Conservation (phyloP, 192 early-diverging fungal genomes). For the Backusella luteola region DNA sequence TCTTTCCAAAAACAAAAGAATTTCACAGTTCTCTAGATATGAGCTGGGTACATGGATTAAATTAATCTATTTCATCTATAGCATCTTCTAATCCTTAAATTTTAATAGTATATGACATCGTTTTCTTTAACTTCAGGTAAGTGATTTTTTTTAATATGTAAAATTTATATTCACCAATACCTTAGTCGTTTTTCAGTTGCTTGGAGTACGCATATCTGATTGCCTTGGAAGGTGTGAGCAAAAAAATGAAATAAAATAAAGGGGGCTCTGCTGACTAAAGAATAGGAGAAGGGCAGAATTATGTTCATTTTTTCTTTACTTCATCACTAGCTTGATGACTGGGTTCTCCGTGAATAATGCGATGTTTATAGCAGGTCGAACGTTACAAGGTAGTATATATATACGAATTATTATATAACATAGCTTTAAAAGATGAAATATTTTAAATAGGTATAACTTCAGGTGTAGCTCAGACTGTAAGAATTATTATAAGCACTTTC, state of each 20-base stretch:
- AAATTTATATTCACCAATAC: background rate
- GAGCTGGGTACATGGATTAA: background rate
- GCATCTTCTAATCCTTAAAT: background rate
- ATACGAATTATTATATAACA: background rate
- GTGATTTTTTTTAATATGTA: background rate
- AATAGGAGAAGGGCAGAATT: background rate
- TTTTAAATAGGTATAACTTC: background rate
- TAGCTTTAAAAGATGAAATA: background rate
- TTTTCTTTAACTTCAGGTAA: background rate
- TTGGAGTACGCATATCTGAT: background rate
- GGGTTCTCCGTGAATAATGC: background rate
- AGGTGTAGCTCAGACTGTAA: background rate
- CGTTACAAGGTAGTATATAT: background rate
- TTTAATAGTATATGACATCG: background rate
- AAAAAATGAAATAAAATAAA: background rate
- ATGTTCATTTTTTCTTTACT: background rate
- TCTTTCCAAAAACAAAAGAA: background rate
- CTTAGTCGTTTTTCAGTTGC: background rate
- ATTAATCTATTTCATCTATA: background rate
- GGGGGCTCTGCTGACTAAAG: background rate
- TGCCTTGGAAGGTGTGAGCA: background rate
- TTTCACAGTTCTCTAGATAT: background rate
- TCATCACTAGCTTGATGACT: background rate
- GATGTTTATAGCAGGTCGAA: background rate
- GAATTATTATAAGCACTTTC: background rate